Evolutionary conservation across 1,139 yeast species (phyloP), one percentile per base, ranked within the genome.

Genomic region (Yamadazyma dushanensis): DNA sequence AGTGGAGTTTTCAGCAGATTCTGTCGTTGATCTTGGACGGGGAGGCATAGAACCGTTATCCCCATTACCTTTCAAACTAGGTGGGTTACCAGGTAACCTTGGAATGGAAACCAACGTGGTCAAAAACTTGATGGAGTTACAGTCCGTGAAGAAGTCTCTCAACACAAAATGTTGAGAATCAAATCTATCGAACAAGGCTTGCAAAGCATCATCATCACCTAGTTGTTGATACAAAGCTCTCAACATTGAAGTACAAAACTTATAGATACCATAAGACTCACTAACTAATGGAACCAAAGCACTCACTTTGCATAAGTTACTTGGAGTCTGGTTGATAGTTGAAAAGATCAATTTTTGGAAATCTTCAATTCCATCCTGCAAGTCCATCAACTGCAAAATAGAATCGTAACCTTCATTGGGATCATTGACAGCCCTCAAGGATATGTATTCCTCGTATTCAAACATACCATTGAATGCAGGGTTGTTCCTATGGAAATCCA

Each of bases 391-490:
- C 56, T 88, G 96, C 46, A 88, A 62, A 45, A 90, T 79, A 1
- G 95, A 81, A 53, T 90, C 96, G 56, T 86, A 92, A 5, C 97
- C 97, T 62, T 89, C 96, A 55, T 92, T 90, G 3, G 97, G 97
- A 56, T 92, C 96, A 53, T 87, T 83, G 26, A 88, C 95, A 3
- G 90, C 82, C 42, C 89, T 76, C 47, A 92, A 72, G 2, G 96
- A 87, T 29, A 90, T 80, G 55, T 90, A 92, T 56, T 92, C 98
- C 57, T 89, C 96, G 54, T 92, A 92, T 57, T 92, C 98, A 61
- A 92, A 92, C 31, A 90, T 89, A 15, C 97, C 97, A 54, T 86
- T 90, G 63, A 90, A 92, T 2, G 90, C 95, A 10, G 88, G 81
- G 54, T 92, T 95, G 43, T 77, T 74, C 38, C 84, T 78, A 57